A percentile compares a stretch with the other conserved stretches of the same genome.
These are phyloP conservation scores for Akanthomyces muscarius DNA, from an alignment of 2,329 filamentous ascomycete species.

Conservation along the genomic window DNA sequence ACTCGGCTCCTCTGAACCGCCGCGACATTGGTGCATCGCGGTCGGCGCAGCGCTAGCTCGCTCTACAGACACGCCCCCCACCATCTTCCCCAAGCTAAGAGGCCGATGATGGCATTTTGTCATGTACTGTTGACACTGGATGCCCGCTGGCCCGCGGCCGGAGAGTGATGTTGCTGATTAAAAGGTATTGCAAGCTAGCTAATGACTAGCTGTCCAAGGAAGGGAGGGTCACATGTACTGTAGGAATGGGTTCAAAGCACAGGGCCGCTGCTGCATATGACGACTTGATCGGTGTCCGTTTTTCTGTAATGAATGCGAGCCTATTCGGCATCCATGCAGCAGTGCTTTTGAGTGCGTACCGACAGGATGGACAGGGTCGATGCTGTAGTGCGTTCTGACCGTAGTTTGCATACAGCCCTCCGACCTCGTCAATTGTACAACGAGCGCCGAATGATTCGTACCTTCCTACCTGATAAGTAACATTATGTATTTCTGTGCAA, in stretches of 20 bases:
- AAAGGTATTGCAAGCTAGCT: not conserved
- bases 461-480: too few species aligned
- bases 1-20: not conserved
- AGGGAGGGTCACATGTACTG: not conserved
- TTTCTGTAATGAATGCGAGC: not conserved
- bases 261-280: not conserved
- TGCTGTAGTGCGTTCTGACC: not conserved
- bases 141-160: not conserved
- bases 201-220: not conserved
- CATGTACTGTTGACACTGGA: not conserved
- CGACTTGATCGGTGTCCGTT: not conserved
- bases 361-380: not conserved
- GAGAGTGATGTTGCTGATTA: not conserved
- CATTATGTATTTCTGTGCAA: too few species aligned
- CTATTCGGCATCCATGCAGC: not conserved
- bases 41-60: not conserved
- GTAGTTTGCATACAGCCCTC: not conserved
- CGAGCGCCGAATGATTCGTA: too few species aligned
- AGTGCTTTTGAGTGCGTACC: not conserved
- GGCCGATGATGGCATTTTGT: conserved; percentile 1
- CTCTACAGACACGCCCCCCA: conserved; percentile 7
- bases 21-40: not conserved
- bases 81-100: conserved; percentile 1
- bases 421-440: too few species aligned
- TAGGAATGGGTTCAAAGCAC: not conserved